A percentile compares a stretch with the other conserved stretches of the same genome.
Conservation (phyloP, 495 filamentous ascomycete species). For the Penicillium mononematosum region DNA sequence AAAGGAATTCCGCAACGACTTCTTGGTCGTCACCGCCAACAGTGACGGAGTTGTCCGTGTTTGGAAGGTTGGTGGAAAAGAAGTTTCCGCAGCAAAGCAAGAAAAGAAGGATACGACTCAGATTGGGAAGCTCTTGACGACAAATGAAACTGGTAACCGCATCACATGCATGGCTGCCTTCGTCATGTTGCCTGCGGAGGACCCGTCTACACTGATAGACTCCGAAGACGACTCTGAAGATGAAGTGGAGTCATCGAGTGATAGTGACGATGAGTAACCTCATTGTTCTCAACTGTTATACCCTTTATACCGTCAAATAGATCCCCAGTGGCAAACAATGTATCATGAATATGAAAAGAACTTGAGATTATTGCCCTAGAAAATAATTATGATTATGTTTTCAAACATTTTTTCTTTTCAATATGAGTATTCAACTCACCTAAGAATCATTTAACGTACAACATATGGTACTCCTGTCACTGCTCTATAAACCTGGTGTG, state of each 20-base stretch:
- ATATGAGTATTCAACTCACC: background rate
- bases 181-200: conserved; percentile 61
- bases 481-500: background rate
- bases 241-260: conserved; percentile 46
- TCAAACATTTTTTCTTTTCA: background rate
- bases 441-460: background rate
- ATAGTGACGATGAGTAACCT: conserved; percentile 46
- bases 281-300: conserved; percentile 21
- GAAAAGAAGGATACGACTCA: conserved; percentile 51
- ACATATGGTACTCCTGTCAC: background rate
- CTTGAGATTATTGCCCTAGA: background rate
- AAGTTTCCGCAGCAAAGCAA: conserved; percentile 26
- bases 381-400: conserved; percentile 1
- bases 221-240: conserved; percentile 35
- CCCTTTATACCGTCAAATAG: conserved; percentile 29
- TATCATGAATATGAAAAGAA: conserved; percentile 16
- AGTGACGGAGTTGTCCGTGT: conserved; percentile 80
- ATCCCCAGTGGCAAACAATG: conserved; percentile 17
- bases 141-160: conserved; percentile 79
- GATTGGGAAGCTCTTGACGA: conserved; percentile 70
- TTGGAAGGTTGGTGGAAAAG: conserved; percentile 57
- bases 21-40: conserved; percentile 69
- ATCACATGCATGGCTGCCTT: conserved; percentile 90
- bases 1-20: conserved; percentile 32
- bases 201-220: conserved; percentile 34